Evolutionary conservation across 768 basidiomycete species (phyloP), one percentile per base, ranked within the genome.

Genomic region (Mycena vulgaris): DNA sequence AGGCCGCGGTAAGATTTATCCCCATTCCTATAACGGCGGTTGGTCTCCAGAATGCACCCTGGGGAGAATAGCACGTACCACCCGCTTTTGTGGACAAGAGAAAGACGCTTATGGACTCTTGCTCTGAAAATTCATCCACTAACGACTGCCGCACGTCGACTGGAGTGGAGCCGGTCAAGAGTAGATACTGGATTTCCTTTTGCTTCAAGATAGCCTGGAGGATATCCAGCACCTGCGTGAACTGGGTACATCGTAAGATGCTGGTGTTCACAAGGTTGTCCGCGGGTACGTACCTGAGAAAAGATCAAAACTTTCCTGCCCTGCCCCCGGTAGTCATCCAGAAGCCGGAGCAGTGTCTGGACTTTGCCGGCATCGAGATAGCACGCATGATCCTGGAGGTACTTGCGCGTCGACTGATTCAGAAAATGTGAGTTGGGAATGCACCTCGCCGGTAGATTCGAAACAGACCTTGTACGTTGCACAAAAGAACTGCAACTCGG

Each of bases 141-240:
- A 99, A 80, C 6, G 93, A 90, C 78, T 99, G 98, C 19, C 97
- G 91, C 55, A 96, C 90, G 76, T 97, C 96, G 28, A 99, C 98
- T 52, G 94, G 90, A 1, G 98, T 99, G 57, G 93, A 92, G 2
- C 98, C 98, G 0, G 97, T 99, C 51, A 99, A 85, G 37, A 97
- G 79, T 31, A 95, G 87, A 80, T 91, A 98, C 73, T 90, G 91
- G 76, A 93, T 88, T 23, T 88, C 82, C 78, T 88, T 86, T 66
- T 93, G 85, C 63, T 91, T 91, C 35, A 99, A 85, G 17, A 98
- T 87, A 35, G 89, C 89, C 83, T 95, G 92, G 13, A 99, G 86
- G 73, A 99, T 97, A 78, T 99, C 96, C 57, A 99, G 87, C 55
- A 98, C 91, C 85, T 97, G 96, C 10, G 96, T 97, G 81, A 99